These are phyloP conservation scores for Amanita rimosa DNA, from an alignment of 768 basidiomycete species.

Conservation along the genomic window DNA sequence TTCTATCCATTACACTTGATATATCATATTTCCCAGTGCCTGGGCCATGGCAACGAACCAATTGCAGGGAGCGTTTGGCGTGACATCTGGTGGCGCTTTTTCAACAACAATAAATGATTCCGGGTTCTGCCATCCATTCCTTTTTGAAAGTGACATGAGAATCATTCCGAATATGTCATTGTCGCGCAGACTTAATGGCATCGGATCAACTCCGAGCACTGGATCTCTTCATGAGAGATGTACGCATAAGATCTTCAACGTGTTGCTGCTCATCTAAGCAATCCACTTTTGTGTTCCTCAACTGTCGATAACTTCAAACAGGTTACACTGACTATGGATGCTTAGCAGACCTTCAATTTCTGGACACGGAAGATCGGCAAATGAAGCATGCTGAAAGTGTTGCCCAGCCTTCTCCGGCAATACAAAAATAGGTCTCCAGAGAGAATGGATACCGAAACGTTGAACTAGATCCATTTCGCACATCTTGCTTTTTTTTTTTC, in stretches of 20 bases:
- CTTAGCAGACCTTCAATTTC: conserved; percentile 89
- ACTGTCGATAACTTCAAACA: conserved; percentile 50
- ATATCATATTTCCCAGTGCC: conserved; percentile 20
- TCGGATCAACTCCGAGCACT: conserved; percentile 23
- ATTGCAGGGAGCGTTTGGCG: conserved; percentile 64
- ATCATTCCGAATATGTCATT: background rate
- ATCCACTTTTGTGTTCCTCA: conserved; percentile 39
- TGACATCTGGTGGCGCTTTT: conserved; percentile 79
- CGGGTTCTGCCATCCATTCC: conserved; percentile 36
- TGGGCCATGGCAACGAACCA: conserved; percentile 42
- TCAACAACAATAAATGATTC: conserved; percentile 72
- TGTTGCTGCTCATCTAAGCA: background rate
- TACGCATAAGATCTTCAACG: background rate
- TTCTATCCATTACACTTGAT: conserved; percentile 12
- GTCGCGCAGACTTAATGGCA: conserved; percentile 32
- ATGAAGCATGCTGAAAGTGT: conserved; percentile 55
- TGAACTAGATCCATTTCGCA: background rate
- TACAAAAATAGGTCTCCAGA: conserved; percentile 78
- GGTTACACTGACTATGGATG: conserved; percentile 78
- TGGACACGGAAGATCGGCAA: conserved; percentile 96
- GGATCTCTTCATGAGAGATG: conserved; percentile 25
- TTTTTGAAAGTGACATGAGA: background rate
- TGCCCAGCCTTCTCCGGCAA: conserved; percentile 75
- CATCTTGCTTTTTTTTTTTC: background rate
- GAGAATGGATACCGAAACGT: conserved; percentile 83